Evolutionary conservation across 352 stramenopile species (phyloP).

Genomic region (Globisporangium middletonii): DNA sequence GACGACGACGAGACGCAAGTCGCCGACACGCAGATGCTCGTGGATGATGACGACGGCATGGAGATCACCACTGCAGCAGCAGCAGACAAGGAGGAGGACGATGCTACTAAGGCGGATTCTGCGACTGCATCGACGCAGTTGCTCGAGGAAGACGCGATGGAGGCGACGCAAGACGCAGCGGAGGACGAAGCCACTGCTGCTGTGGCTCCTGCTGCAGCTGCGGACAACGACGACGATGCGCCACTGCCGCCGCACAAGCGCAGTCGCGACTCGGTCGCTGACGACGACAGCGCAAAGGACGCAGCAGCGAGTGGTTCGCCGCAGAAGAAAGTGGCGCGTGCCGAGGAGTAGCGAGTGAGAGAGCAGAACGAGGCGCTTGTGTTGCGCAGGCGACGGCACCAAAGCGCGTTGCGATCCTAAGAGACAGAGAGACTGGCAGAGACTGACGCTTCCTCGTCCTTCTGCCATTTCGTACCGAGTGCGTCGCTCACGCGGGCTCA

Average conservation of each 20-base stretch:
- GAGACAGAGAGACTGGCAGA: too few species aligned
- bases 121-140: not conserved
- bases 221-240: not conserved
- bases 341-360: not conserved
- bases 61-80: not conserved
- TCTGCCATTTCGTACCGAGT: not conserved
- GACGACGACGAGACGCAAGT: not conserved
- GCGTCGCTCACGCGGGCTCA: conserved; percentile 10
- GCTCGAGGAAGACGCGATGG: not conserved
- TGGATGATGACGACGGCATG: conserved; percentile 1
- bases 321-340: conserved; percentile 9
- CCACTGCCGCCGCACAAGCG: conserved; percentile 3
- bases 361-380: not conserved
- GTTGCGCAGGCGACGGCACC: too few species aligned
- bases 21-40: conserved; percentile 1
- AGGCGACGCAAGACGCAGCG: not conserved
- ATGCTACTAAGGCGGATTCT: not conserved
- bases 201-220: not conserved
- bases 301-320: conserved; percentile 2
- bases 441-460: not conserved
- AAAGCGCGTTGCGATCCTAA: too few species aligned
- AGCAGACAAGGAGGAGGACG: not conserved
- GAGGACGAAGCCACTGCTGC: not conserved
- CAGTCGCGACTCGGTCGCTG: conserved; percentile 1
- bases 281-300: not conserved